phyloP scores from a whole-genome alignment of 2,329 filamentous ascomycete species.

The Cephalotrichum gorgonifer region DNA sequence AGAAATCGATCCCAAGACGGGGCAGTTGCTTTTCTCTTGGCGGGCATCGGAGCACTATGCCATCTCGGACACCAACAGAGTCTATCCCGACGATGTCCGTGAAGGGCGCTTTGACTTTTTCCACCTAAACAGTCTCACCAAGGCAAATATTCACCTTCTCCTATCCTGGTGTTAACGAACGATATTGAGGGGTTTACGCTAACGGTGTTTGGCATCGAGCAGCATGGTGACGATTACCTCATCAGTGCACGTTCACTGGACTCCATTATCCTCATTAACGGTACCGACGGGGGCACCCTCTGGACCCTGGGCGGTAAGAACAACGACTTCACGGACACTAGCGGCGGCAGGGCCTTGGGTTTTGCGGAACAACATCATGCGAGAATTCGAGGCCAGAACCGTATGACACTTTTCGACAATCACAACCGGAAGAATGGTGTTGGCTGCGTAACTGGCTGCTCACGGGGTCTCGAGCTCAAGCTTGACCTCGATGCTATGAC shows the following conservation, averaged over 20 bases:
- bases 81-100: neutral
- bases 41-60: slow-evolving; percentile 20
- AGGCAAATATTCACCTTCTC: slow-evolving; percentile 12
- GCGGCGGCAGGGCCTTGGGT: slow-evolving; percentile 18
- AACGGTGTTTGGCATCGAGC: neutral
- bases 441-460: slow-evolving; percentile 17
- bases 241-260: slow-evolving; percentile 22
- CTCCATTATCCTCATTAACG: slow-evolving; percentile 18
- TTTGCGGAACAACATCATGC: slow-evolving; percentile 21
- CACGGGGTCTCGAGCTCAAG: slow-evolving; percentile 18
- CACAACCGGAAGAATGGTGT: slow-evolving; percentile 19
- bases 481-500: slow-evolving; percentile 19
- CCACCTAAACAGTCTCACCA: slow-evolving; percentile 25
- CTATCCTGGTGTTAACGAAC: neutral
- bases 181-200: neutral
- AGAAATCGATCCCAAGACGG: slow-evolving; percentile 24
- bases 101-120: slow-evolving; percentile 25
- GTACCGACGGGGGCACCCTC: slow-evolving; percentile 17
- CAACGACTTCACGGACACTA: slow-evolving; percentile 24
- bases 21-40: slow-evolving; percentile 26
- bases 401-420: slow-evolving; percentile 28
- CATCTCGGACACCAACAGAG: slow-evolving; percentile 14
- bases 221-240: slow-evolving; percentile 22
- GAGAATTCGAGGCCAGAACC: slow-evolving; percentile 17
- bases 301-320: slow-evolving; percentile 24